Evolutionary conservation across 768 basidiomycete genomes (phyloP), one percentile per base, ranked within the genome.

Genomic region (Kwoniella mangroviensis): DNA sequence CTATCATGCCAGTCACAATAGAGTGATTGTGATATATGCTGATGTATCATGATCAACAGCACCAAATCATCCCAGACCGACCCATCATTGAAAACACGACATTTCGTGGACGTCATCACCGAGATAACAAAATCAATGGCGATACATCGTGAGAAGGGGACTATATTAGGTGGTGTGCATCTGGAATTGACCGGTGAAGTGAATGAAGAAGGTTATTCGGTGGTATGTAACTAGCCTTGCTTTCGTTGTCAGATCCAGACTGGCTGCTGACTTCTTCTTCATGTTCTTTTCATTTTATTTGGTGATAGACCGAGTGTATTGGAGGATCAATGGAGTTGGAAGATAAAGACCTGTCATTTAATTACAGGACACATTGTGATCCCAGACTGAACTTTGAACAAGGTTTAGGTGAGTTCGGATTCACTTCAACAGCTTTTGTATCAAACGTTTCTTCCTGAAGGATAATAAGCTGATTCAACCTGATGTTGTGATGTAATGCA

Each of bases 341-440:
- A 56, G 96, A 98, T 81, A 91, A 94, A 73, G 87, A 97, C 81
- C 86, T 99, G 17, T 90, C 88, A n/a, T 84, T 95, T 82, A 86
- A 95, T 73, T 99, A 98, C 81, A 91, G 96, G 85, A 90, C 91
- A 1, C 96, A 96, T 85, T 98, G 96, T 79, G 95, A 98, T 84
- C 96, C 94, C 2, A 85, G 95, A 55, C 84, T 98, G 72, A 96
- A 97, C 82, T 94, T 94, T 75, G 94, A 96, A 83, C 94, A 96
- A 82, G 91, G 90, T 55, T 86, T 98, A n/a, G 93, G 93, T 93
- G 74, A 70, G 89, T 85, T 19, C 17, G 11, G 9, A 40, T 22
- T 11, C 11, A 19, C 26, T 45, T 21, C 53, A 7, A 34, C 34
- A 34, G 34, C 34, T 34, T 34, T 34, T 34, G 34, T 34, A 34